Conservation (phyloP, 2,329 filamentous ascomycete genomes). For the Diaporthe batatas region DNA sequence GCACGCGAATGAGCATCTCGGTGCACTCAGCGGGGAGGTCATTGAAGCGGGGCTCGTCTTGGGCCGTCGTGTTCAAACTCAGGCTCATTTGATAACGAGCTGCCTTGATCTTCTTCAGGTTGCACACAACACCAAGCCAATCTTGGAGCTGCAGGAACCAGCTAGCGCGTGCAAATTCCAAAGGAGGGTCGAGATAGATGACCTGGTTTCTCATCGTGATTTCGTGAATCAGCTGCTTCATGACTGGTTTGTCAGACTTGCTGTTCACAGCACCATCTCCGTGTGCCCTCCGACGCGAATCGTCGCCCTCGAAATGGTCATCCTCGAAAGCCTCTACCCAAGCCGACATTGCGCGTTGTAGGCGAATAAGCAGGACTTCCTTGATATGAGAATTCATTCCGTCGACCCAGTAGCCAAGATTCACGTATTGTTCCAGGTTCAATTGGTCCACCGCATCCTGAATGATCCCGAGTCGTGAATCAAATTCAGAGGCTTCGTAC, state of each 20-base stretch:
- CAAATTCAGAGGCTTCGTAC: constrained; percentile 85
- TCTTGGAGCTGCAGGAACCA: constrained; percentile 95
- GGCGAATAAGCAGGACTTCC: constrained; percentile 79
- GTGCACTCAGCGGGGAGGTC: constrained; percentile 88
- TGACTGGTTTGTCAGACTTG: constrained; percentile 70
- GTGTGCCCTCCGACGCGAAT: constrained; percentile 62
- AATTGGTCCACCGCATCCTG: constrained; percentile 96
- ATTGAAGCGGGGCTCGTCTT: constrained; percentile 80
- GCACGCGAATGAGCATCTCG: constrained; percentile 82
- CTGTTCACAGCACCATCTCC: constrained; percentile 54
- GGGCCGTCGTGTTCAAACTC: constrained; percentile 72
- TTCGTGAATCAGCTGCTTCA: constrained; percentile 85
- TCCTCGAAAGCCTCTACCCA: constrained; percentile 92
- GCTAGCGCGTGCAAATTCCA: constrained; percentile 90
- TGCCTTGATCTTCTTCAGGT: constrained; percentile 93
- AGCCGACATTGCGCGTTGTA: constrained; percentile 84
- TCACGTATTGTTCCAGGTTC: constrained; percentile 95
- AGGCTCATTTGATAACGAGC: constrained; percentile 90
- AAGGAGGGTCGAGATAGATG: constrained; percentile 93
- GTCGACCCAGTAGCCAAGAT: constrained; percentile 90
- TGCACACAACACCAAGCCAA: constrained; percentile 94
- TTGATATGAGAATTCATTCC: constrained; percentile 90
- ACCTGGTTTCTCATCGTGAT: constrained; percentile 98
- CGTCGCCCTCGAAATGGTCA: constrained; percentile 63
- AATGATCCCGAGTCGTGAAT: constrained; percentile 83